Evolutionary conservation across 2,329 filamentous ascomycete genomes (phyloP).

Genomic region (Paramyrothecium sp.): DNA sequence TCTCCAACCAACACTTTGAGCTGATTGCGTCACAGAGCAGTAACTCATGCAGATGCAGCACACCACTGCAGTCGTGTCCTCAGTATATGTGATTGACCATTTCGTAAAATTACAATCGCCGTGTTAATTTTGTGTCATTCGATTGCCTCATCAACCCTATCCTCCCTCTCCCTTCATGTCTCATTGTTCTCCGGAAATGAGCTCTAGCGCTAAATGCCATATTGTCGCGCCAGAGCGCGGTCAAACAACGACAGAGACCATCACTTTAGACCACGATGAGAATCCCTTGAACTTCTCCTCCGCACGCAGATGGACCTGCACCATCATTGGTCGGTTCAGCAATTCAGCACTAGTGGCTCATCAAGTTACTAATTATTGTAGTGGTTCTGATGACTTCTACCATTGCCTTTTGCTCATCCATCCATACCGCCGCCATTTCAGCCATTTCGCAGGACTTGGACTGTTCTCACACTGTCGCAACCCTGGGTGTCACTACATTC

Average conservation of each 20-base stretch:
- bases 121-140: background rate
- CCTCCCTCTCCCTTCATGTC: background rate
- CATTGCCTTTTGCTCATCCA: background rate
- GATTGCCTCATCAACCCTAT: background rate
- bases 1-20: background rate
- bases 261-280: background rate
- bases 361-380: background rate
- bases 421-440: background rate
- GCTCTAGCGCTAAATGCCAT: background rate
- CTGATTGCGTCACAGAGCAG: background rate
- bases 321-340: background rate
- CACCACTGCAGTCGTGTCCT: background rate
- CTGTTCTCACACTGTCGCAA: constrained; percentile 51
- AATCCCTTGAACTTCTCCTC: background rate
- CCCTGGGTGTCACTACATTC: constrained; percentile 62
- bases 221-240: background rate
- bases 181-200: background rate
- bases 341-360: background rate
- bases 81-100: background rate
- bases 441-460: background rate
- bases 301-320: background rate
- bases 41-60: background rate
- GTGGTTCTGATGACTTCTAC: background rate
- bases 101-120: background rate
- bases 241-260: background rate